Evolutionary conservation across 345 rosid species (phyloP).

Genomic region (Bretschneidera sinensis): DNA sequence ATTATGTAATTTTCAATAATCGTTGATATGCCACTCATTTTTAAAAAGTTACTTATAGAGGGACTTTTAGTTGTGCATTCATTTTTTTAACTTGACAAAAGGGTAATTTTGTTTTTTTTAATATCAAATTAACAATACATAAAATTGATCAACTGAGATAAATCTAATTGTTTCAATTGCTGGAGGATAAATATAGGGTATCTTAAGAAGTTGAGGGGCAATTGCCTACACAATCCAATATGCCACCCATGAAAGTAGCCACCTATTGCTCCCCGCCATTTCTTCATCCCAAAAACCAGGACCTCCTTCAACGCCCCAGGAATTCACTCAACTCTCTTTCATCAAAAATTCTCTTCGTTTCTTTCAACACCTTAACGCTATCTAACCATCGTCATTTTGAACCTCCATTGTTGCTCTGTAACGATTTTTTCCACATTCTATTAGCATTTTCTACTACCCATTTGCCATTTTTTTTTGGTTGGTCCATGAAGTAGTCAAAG

Average conservation of each 20-base stretch:
- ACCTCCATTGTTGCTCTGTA: slow-evolving; percentile 12
- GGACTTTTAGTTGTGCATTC: too few species aligned
- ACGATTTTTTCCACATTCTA: slow-evolving; percentile 8
- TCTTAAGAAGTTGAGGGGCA: too few species aligned
- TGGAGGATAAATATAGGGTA: too few species aligned
- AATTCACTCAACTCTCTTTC: slow-evolving; percentile 23
- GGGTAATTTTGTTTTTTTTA: too few species aligned
- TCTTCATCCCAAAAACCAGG: slow-evolving; percentile 34
- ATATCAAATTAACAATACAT: too few species aligned
- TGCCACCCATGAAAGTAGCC: slow-evolving; percentile 26
- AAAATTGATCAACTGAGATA: too few species aligned
- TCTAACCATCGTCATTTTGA: slow-evolving; percentile 14
- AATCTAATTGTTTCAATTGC: too few species aligned
- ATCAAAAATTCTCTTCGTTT: slow-evolving; percentile 13
- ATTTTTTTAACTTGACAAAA: too few species aligned
- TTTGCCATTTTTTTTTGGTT: background rate
- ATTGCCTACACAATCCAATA: too few species aligned
- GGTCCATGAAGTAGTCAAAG: background rate
- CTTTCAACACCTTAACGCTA: background rate
- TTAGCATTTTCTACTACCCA: slow-evolving; percentile 7
- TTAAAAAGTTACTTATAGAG: too few species aligned
- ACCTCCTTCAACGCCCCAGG: slow-evolving; percentile 29
- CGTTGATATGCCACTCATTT: too few species aligned
- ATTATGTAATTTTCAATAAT: too few species aligned
- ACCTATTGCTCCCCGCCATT: slow-evolving; percentile 39